These are phyloP conservation scores for Arctium lappa DNA, from an alignment of 129 eudicot species.

Conservation along the genomic window DNA sequence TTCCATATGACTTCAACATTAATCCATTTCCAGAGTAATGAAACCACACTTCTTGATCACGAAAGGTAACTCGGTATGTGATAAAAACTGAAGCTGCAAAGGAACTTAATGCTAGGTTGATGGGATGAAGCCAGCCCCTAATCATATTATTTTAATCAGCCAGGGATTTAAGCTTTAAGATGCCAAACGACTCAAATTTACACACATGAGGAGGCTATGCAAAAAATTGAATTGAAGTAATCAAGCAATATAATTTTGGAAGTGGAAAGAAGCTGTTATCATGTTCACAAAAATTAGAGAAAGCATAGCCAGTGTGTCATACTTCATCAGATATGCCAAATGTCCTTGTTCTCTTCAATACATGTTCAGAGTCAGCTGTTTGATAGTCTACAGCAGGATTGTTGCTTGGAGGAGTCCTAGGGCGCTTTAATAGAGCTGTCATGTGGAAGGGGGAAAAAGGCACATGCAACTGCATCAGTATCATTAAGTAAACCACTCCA, in stretches of 20 bases:
- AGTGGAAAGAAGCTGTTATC: background rate
- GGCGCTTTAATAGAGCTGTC: constrained; percentile 70
- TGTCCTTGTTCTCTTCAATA: constrained; percentile 70
- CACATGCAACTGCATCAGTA: background rate
- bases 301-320: constrained; percentile 3
- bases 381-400: constrained; percentile 72
- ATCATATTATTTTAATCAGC: background rate
- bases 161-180: background rate
- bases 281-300: background rate
- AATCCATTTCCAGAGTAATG: background rate
- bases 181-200: background rate
- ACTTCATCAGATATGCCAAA: constrained; percentile 81
- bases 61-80: background rate
- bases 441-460: background rate
- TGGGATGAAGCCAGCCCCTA: background rate
- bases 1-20: background rate
- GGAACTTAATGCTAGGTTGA: background rate
- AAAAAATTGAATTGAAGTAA: background rate
- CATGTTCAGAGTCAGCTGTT: constrained; percentile 89
- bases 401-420: constrained; percentile 77
- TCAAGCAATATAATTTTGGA: background rate
- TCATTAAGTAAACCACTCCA: background rate
- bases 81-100: background rate
- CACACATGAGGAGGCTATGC: background rate
- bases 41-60: background rate